phyloP scores from a whole-genome alignment of 768 basidiomycete species.

The Artomyces pyxidatus region DNA sequence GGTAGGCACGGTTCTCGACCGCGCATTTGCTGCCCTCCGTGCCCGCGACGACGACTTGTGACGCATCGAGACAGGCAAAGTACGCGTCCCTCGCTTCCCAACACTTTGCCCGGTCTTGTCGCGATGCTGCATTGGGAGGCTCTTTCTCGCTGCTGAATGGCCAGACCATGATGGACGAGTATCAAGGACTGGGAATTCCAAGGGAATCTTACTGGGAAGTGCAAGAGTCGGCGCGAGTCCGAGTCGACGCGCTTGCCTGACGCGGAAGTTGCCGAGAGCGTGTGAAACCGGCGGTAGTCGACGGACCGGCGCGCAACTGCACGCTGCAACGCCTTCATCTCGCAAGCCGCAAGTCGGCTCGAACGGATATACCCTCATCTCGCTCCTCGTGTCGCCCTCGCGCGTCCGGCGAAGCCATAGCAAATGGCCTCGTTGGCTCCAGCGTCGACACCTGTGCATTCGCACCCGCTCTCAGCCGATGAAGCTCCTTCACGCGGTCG shows the following conservation, averaged over 20 bases:
- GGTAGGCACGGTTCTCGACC: slow-evolving; percentile 50
- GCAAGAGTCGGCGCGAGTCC: background rate
- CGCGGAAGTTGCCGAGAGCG: no score
- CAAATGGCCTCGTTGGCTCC: slow-evolving; percentile 21
- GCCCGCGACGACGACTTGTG: slow-evolving; percentile 63
- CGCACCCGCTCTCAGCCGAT: slow-evolving; percentile 64
- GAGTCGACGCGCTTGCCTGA: no score
- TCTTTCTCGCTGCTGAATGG: slow-evolving; percentile 32
- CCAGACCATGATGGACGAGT: slow-evolving; percentile 22
- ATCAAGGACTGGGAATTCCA: background rate
- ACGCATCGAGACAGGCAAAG: slow-evolving; percentile 73
- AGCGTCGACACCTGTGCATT: slow-evolving; percentile 46
- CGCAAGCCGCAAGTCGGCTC: no score
- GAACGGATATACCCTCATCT: no score
- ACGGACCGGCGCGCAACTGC: no score
- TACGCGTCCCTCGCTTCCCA: slow-evolving; percentile 84
- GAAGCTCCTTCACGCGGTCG: slow-evolving; percentile 36
- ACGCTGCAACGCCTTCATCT: background rate
- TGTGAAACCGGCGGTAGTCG: no score
- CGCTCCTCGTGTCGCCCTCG: no score
- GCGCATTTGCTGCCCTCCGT: slow-evolving; percentile 58
- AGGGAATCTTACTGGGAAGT: no score
- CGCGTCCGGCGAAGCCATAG: slow-evolving; percentile 17
- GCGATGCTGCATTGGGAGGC: slow-evolving; percentile 33
- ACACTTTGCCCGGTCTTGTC: slow-evolving; percentile 70